Conservation (phyloP, 257 asterid genomes). For the Lycium ferocissimum region DNA sequence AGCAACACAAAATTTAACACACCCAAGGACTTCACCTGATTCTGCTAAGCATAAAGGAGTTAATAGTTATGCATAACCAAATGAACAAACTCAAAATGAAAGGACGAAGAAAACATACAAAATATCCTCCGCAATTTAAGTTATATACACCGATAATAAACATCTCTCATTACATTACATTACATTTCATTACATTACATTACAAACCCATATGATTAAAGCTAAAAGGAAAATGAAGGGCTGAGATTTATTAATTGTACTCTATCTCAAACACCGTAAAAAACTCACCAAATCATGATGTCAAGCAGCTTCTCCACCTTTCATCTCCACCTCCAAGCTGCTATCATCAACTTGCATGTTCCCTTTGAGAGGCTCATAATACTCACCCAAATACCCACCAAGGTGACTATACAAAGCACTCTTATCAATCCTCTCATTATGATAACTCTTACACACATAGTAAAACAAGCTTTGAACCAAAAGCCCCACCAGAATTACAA, state of each 20-base stretch:
- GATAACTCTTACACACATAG: constrained; percentile 93
- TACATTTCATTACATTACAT: neutral
- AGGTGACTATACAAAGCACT: constrained; percentile 83
- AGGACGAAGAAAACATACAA: neutral
- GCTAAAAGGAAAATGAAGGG: neutral
- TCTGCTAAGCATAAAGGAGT: neutral
- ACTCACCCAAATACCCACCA: constrained; percentile 95
- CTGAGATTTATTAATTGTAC: neutral
- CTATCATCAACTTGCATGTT: constrained; percentile 78
- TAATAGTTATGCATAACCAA: neutral
- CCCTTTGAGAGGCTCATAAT: constrained; percentile 87
- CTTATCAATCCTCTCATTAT: constrained; percentile 90
- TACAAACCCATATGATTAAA: neutral
- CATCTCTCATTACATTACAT: neutral
- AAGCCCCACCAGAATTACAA: constrained; percentile 80
- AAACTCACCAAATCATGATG: neutral
- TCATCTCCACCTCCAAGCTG: constrained; percentile 18
- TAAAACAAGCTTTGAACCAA: constrained; percentile 94
- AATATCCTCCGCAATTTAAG: neutral
- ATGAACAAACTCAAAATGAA: neutral
- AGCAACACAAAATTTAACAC: neutral
- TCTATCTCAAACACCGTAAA: neutral
- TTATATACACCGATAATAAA: neutral
- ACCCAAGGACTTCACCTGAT: neutral
- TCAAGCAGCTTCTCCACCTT: constrained; percentile 25